Evolutionary conservation across 345 rosid genomes (phyloP), one percentile per base, ranked within the genome.

Genomic region (Sapria himalayana): DNA sequence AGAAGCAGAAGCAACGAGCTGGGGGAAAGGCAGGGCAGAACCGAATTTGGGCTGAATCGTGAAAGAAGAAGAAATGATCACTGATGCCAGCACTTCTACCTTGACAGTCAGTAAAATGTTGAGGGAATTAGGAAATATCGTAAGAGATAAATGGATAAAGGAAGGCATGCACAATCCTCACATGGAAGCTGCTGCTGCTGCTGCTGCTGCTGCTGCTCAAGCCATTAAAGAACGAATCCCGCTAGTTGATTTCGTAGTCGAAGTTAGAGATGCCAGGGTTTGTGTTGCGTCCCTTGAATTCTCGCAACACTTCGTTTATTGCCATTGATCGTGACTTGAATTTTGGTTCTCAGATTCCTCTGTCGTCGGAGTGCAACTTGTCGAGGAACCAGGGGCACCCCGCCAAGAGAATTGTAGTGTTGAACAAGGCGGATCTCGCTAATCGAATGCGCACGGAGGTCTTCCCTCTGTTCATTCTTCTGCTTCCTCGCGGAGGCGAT

Each of bases 231-330:
- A 80, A 22, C 73, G 96, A 17, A 43, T 78, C 25, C 73, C 78
- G 0, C 27, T 73, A 3, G 84, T 61, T 17, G 92, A 84, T 60
- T 47, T 68, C 32, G 25, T 85, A 23, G 42, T 69, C 13, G 80
- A 85, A 46, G 72, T 80, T 46, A 64, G 93, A 62, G 96, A 80
- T 31, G 93, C 96, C 7, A 59, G 82, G 60, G 93, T 80, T 47
- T 3, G 57, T 46, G 14, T 19, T 8, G 14, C 36, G n/a, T 14
- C 25, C 29, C 12, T 4, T 46, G 37, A 54, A 39, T 14, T 33
- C 3, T 29, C 8, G 9, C 19, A 22, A 15, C 6, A 2, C 10
- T 13, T n/a, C n/a, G 17, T 29, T 19, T 32, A 3, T 27, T 35
- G 29, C 34, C 16, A 2, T 8, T 4, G 11, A 24, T 39, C 16